Evolutionary conservation across 225 moss, liverwort and hornwort genomes (phyloP), one percentile per base, ranked within the genome.

Genomic region (Thuidium tamariscinum): DNA sequence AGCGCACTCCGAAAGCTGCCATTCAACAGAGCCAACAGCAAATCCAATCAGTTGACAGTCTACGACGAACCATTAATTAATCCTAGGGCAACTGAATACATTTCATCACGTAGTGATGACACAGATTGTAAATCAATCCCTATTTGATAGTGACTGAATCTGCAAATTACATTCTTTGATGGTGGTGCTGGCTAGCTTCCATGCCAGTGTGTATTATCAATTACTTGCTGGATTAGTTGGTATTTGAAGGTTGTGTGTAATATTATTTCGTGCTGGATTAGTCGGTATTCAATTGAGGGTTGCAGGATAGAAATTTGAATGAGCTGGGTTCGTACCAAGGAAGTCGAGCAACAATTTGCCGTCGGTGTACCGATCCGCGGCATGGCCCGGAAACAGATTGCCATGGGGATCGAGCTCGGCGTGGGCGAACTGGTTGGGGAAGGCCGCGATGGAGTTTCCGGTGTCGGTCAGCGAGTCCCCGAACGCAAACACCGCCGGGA

Each of bases 291-390:
- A 16, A 18, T n/a, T n/a, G n/a, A n/a, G 13, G 29, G 68, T 7
- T 20, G 5, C 14, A 34, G 20, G 49, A 49, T 8, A 7, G 10
- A 13, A 18, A 19, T 19, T 63, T 2, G 55, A 69, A 27, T 67
- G 82, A 29, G 37, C 16, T 5, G 32, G 14, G 69, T 30, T 27
- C 65, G 5, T 79, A 85, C 77, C 84, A 7, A 85, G 60, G 52
- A 85, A 89, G 54, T 85, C 89, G 52, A 89, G 3, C 42, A 82
- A 10, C 83, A 86, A 6, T 18, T 85, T 85, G 2, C 82, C 89
- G 65, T 89, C 85, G 54, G 34, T 39, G 86, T 62, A 86, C 16
- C 89, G 85, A 61, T 85, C 89, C 1, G 85, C 89, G 11, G 89
- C 77, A 13, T 63, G 32, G 7, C 32, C 63, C 63, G 63, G 63